Base-by-base conservation (phyloP, 768 basidiomycete genomes). In the Lyophyllum decastes region DNA sequence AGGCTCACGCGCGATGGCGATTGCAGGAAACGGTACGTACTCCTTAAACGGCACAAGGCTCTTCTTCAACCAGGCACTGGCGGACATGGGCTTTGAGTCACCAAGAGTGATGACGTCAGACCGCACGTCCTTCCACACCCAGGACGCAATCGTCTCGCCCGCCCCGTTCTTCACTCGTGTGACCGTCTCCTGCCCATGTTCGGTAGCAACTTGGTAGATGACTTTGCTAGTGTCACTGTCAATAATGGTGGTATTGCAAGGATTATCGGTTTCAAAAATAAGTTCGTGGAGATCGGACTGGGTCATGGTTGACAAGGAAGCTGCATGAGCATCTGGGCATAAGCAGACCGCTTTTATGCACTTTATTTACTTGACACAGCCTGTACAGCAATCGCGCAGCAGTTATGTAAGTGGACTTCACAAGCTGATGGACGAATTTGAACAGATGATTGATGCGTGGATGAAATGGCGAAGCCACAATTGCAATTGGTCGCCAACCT, bases 81-180 rank as follows among this genome's bases (percentile, higher is more conserved):
- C 45, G 4, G 76, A 57, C 14, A 73, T 60, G 16, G 76, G 70
- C 35, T 58, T 61, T 8, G 51, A 61, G 19, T 67, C 61, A 16
- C 74, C 73, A 12, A 79, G 55, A 5, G 75, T 77, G 30, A 80
- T 68, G 46, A 72, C 61, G 57, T 80, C 78, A 9, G 73, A 67
- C 27, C 70, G 63, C n/a, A 67, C 51, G 24, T 77, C 76, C 21
- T 68, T 61, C 76, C 77, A 80, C 50, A 73, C 67, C 63, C 76
- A 72, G 2, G 70, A 71, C 0, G 76, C 78, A 21, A 81, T 58
- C 11, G 61, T 62, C 26, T 69, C 66, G 12, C 70, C 78, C 24
- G 64, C 52, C 8, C 65, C 69, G 46, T 75, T 68, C 52, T 63
- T 58, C 24, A 79, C 69, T 38, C 64, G 65, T 5, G 77, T 79